These are phyloP conservation scores for Apiotrichum gamsii DNA, from an alignment of 1,284 basidiomycete genomes.

Conservation along the genomic window DNA sequence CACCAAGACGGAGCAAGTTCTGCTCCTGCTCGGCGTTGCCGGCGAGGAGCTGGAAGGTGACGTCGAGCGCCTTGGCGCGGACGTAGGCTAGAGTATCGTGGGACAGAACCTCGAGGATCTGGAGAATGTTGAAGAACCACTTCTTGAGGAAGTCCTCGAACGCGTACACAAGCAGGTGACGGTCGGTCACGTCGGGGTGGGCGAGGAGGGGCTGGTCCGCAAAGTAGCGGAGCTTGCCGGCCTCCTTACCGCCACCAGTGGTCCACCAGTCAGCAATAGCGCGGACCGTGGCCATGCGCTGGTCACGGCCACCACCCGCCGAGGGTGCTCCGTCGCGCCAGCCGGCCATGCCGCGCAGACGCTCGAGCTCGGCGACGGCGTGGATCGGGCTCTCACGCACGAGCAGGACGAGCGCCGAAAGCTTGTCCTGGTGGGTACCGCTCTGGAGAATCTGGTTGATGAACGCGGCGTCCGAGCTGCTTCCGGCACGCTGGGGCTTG, in stretches of 20 bases:
- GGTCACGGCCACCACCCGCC: conserved; percentile 58
- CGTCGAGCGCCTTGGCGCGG: conserved; percentile 67
- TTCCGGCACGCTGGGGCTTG: conserved; percentile 31
- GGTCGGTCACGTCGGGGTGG: conserved; percentile 63
- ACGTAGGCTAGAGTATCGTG: conserved; percentile 85
- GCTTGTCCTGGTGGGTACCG: conserved; percentile 87
- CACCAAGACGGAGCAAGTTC: conserved; percentile 82
- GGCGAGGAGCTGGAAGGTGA: conserved; percentile 72
- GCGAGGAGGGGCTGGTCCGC: conserved; percentile 74
- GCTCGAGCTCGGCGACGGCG: conserved; percentile 74
- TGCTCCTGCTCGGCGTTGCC: conserved; percentile 97
- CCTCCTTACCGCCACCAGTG: conserved; percentile 71
- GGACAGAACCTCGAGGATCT: conserved; percentile 83
- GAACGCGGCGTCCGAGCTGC: conserved; percentile 68
- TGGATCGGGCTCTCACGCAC: conserved; percentile 88
- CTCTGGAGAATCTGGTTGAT: conserved; percentile 73
- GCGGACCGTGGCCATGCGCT: conserved; percentile 80
- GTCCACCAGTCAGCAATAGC: conserved; percentile 97
- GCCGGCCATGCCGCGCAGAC: conserved; percentile 69
- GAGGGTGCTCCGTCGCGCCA: conserved; percentile 54
- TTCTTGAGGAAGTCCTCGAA: conserved; percentile 98
- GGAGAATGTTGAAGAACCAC: conserved; percentile 87
- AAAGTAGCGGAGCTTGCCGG: conserved; percentile 78
- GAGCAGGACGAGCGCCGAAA: conserved; percentile 85
- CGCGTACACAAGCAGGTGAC: conserved; percentile 73